Evolutionary conservation across 805 yeast species (phyloP).

Genomic region (Cyberlindnera lachancei): DNA sequence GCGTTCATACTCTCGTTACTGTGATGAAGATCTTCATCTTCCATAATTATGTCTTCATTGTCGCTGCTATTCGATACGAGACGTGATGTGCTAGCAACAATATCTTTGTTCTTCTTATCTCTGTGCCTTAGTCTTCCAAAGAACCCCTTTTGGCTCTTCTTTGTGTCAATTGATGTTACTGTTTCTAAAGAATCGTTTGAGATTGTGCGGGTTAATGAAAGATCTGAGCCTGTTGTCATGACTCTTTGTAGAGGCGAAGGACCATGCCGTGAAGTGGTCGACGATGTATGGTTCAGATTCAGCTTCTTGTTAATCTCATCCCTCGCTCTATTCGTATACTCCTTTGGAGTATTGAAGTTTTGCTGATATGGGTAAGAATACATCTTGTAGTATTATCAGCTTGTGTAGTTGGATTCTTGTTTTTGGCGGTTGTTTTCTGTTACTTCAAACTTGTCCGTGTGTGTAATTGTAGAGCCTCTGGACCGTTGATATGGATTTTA

Average conservation of each 20-base stretch:
- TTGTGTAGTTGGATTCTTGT: too few species aligned
- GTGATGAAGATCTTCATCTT: too few species aligned
- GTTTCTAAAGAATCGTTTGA: conserved; percentile 20
- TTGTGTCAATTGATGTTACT: conserved; percentile 1
- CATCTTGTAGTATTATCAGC: too few species aligned
- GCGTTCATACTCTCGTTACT: too few species aligned
- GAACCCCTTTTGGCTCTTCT: neutral
- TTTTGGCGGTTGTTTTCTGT: too few species aligned
- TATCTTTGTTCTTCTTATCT: neutral
- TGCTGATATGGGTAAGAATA: conserved; percentile 18
- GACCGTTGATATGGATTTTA: too few species aligned
- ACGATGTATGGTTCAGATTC: conserved; percentile 14
- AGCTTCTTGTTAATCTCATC: conserved; percentile 23
- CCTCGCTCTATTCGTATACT: conserved; percentile 24
- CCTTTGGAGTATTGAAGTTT: conserved; percentile 21
- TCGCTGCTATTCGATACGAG: too few species aligned
- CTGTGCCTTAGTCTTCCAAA: conserved; percentile 3
- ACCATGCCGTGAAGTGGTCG: conserved; percentile 17
- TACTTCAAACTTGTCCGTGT: too few species aligned
- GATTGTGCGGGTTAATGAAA: conserved; percentile 14
- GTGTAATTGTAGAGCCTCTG: too few species aligned
- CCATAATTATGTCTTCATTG: too few species aligned
- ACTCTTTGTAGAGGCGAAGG: conserved; percentile 23
- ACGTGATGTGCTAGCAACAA: too few species aligned
- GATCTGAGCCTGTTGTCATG: conserved; percentile 18